These are phyloP conservation scores for Ustilago trichophora DNA, from an alignment of 1,284 basidiomycete species.

Conservation along the genomic window DNA sequence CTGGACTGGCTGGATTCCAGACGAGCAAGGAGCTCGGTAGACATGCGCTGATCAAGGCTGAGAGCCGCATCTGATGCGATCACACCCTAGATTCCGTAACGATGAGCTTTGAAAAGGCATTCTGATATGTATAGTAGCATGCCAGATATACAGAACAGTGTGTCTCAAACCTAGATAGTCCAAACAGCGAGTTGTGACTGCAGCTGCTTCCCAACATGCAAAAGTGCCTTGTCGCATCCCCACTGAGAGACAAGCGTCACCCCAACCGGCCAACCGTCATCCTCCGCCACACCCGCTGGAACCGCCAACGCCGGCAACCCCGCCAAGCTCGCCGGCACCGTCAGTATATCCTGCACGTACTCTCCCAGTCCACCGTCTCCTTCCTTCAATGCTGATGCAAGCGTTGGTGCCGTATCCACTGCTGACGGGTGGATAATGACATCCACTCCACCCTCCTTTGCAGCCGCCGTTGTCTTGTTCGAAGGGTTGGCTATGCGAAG, in stretches of 20 bases:
- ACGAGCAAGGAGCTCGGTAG: conserved; percentile 15
- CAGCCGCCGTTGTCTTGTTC: neutral
- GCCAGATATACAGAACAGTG: too few species aligned
- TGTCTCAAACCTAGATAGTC: too few species aligned
- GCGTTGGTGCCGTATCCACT: conserved; percentile 54
- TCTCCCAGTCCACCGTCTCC: conserved; percentile 11
- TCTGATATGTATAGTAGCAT: too few species aligned
- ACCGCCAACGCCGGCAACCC: conserved; percentile 85
- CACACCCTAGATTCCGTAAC: too few species aligned
- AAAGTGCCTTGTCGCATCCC: conserved; percentile 79
- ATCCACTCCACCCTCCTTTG: conserved; percentile 75
- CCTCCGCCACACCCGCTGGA: conserved; percentile 70
- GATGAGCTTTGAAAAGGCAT: too few species aligned
- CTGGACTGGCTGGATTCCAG: conserved; percentile 31
- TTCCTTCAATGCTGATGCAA: conserved; percentile 13
- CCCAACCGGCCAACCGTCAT: conserved; percentile 79
- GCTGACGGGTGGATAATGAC: conserved; percentile 77
- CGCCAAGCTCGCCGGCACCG: conserved; percentile 88
- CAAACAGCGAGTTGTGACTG: conserved; percentile 59
- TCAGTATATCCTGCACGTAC: conserved; percentile 91
- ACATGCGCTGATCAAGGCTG: conserved; percentile 26
- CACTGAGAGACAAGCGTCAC: conserved; percentile 87
- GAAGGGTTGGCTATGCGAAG: conserved; percentile 72
- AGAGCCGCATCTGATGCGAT: conserved; percentile 22
- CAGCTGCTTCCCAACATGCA: conserved; percentile 72